Evolutionary conservation across 495 filamentous ascomycete genomes (phyloP).

Genomic region (Xylaria bambusicola): DNA sequence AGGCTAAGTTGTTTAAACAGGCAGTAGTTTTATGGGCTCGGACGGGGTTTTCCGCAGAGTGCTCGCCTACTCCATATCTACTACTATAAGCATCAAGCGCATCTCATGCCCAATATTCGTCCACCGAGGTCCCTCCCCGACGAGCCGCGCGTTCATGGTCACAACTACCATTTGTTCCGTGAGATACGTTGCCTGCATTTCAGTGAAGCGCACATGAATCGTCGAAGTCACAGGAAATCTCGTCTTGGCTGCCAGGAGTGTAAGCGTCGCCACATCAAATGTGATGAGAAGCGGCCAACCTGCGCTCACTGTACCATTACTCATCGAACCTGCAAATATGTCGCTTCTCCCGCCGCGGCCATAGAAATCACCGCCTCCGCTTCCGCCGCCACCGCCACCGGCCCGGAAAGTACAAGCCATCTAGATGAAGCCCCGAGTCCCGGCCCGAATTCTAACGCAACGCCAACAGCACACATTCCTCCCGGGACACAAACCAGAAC

Average conservation of each 20-base stretch:
- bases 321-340: slow-evolving; percentile 5
- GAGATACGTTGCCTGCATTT: not conserved
- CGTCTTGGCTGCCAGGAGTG: slow-evolving; percentile 40
- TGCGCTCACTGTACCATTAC: slow-evolving; percentile 7
- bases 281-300: slow-evolving; percentile 18
- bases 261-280: slow-evolving; percentile 44
- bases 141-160: too few species aligned
- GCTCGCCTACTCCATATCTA: too few species aligned
- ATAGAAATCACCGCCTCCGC: not conserved
- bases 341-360: not conserved
- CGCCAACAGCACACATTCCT: not conserved
- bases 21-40: too few species aligned
- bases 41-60: too few species aligned
- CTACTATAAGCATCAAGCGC: too few species aligned
- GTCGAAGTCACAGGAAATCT: slow-evolving; percentile 43
- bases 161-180: too few species aligned
- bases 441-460: not conserved
- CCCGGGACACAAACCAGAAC: not conserved
- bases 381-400: not conserved
- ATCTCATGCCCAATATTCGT: too few species aligned
- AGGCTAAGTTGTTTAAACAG: too few species aligned
- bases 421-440: not conserved
- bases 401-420: not conserved
- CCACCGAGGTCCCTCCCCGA: too few species aligned
- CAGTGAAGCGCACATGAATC: too few species aligned